Evolutionary conservation across 208 protist genomes (phyloP).

Genomic region (Leishmania guyanensis): DNA sequence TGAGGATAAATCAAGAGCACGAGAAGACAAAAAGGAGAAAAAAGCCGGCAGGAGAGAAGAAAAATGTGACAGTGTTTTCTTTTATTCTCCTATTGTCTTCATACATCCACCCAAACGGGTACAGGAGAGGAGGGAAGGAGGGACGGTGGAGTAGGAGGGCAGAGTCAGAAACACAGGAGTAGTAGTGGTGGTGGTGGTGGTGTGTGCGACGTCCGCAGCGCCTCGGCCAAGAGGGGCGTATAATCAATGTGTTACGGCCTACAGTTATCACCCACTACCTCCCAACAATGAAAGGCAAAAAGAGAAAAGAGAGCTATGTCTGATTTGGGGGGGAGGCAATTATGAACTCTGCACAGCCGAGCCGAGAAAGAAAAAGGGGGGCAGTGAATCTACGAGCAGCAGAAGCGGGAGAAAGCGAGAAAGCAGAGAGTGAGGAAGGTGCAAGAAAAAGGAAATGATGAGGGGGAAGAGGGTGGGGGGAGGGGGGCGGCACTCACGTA

Average conservation of each 20-base stretch:
- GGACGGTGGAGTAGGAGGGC: neutral
- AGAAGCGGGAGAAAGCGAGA: neutral
- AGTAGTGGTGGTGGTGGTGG: neutral
- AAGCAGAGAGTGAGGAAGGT: neutral
- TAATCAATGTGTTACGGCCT: neutral
- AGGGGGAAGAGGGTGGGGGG: neutral
- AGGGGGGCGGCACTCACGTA: neutral
- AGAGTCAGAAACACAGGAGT: neutral
- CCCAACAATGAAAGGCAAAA: neutral
- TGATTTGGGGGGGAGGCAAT: neutral
- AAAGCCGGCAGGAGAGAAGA: neutral
- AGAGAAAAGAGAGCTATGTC: neutral
- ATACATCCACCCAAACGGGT: neutral
- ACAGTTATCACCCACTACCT: neutral
- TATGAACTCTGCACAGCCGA: neutral
- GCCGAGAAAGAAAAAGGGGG: neutral
- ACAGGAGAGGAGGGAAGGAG: neutral
- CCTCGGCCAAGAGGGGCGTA: neutral
- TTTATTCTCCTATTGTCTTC: neutral
- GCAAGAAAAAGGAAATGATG: neutral
- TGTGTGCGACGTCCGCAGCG: neutral
- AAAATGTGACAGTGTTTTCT: neutral
- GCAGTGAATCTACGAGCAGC: neutral
- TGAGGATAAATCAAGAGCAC: neutral
- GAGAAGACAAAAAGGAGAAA: no score